Percentiles rank a stretch among this genome's conserved stretches.
Conservation (phyloP, 2,329 filamentous ascomycete species). For the Calonectria hawksworthii region DNA sequence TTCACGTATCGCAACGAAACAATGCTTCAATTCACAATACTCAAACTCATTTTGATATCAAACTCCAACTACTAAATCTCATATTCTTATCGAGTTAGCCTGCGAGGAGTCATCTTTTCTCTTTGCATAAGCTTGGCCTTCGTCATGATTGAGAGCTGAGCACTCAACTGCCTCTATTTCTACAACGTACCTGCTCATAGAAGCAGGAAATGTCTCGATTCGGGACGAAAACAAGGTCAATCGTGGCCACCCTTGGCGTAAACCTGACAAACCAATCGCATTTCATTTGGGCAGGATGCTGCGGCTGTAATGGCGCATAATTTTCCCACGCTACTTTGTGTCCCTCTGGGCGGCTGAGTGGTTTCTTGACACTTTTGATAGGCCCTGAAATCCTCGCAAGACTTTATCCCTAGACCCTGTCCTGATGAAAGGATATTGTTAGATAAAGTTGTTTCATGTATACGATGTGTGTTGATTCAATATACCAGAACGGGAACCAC, state of each 20-base stretch:
- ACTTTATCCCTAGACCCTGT: neutral
- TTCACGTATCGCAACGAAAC: neutral
- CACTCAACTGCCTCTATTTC: neutral
- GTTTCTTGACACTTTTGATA: neutral
- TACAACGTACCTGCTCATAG: neutral
- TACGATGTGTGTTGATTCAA: neutral
- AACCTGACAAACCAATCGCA: neutral
- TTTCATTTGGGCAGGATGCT: neutral
- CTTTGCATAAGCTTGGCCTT: neutral
- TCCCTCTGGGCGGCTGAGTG: too few relatives aligned
- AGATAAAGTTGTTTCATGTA: neutral
- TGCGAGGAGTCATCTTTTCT: neutral
- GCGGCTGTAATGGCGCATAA: neutral
- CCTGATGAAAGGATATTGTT: neutral
- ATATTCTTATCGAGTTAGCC: neutral
- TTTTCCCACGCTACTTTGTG: neutral
- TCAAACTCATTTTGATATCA: neutral
- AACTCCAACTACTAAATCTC: neutral
- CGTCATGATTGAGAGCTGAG: neutral
- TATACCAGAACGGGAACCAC: neutral
- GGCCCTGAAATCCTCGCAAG: neutral
- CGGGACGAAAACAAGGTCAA: neutral
- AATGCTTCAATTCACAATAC: neutral
- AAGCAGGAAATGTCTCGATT: neutral
- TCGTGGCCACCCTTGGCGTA: neutral